Conservation (phyloP, 2,329 filamentous ascomycete species). For the Daldinia sp. region DNA sequence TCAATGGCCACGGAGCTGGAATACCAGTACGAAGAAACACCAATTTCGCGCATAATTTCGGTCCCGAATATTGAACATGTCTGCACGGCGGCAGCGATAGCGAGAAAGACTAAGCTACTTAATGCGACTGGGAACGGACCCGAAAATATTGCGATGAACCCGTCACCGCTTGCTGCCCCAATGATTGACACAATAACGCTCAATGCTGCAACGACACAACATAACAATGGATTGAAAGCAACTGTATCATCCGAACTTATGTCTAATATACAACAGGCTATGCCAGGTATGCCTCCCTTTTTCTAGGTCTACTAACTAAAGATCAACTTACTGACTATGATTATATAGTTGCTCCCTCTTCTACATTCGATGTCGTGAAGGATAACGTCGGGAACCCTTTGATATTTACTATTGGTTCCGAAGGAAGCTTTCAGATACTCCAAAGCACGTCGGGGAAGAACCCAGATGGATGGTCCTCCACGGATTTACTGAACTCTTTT, state of each 20-base stretch:
- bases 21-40: neutral
- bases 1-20: neutral
- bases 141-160: neutral
- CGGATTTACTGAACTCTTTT: neutral
- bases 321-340: neutral
- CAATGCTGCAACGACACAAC: neutral
- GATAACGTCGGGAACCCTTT: neutral
- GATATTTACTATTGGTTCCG: neutral
- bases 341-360: neutral
- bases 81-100: neutral
- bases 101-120: neutral
- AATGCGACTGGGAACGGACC: neutral
- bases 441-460: neutral
- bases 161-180: neutral
- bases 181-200: neutral
- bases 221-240: neutral
- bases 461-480: neutral
- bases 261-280: slow-evolving; percentile 2
- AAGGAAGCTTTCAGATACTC: neutral
- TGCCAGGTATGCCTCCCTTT: neutral
- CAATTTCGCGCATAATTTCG: neutral
- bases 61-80: neutral
- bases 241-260: neutral
- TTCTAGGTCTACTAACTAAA: neutral
- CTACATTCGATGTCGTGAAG: neutral